These are phyloP conservation scores for Eucalyptus pauciflora DNA, from an alignment of 345 rosid species.

Conservation along the genomic window DNA sequence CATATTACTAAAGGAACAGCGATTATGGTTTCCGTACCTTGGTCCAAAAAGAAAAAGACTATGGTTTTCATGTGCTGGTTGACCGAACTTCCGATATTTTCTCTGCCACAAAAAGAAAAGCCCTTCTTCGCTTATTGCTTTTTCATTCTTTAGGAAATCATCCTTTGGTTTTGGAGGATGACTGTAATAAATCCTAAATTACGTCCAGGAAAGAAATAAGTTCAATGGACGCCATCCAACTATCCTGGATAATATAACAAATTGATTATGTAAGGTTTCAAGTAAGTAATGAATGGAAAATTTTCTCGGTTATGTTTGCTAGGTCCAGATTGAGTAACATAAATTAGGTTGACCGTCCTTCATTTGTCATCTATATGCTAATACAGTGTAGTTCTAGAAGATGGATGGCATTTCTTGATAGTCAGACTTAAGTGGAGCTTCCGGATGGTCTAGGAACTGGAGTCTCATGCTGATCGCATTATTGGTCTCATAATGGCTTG, in stretches of 20 bases:
- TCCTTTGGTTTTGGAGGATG: not conserved
- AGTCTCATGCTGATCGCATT: not conserved
- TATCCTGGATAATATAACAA: not conserved
- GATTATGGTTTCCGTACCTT: not conserved
- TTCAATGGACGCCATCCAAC: not conserved
- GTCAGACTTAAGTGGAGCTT: not conserved
- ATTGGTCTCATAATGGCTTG: not conserved
- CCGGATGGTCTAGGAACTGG: not conserved
- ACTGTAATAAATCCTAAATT: not conserved
- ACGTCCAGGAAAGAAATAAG: not conserved
- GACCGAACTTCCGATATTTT: not conserved
- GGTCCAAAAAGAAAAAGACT: not conserved
- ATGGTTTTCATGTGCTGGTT: not conserved
- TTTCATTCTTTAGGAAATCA: constrained; percentile 12
- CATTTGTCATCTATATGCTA: not conserved
- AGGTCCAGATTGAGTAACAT: not conserved
- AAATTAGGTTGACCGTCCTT: not conserved
- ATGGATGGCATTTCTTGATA: not conserved
- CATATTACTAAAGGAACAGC: not conserved
- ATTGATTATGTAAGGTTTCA: not conserved
- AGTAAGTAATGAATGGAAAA: not conserved
- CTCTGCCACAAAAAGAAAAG: not conserved
- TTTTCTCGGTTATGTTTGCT: not conserved
- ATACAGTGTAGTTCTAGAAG: not conserved
- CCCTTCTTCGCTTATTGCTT: not conserved